Percentiles rank a stretch among this genome's conserved stretches.
These are phyloP conservation scores for Trichoderma atroviride DNA, from an alignment of 2,329 filamentous ascomycete genomes.

Conservation along the genomic window DNA sequence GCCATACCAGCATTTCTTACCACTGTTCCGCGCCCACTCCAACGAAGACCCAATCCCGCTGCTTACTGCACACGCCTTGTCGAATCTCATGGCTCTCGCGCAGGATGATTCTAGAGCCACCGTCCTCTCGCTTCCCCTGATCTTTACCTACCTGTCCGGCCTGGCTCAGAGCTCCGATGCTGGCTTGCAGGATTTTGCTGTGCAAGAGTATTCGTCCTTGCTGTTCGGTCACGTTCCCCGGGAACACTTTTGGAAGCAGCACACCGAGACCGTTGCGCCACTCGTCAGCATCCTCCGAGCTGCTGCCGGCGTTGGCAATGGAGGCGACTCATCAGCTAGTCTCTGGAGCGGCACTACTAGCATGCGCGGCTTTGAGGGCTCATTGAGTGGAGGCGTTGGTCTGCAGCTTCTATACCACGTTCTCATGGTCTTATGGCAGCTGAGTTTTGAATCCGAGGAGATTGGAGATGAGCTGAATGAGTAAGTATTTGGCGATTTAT, in stretches of 20 bases:
- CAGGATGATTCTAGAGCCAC: constrained; percentile 67
- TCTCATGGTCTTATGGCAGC: constrained; percentile 90
- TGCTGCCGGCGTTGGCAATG: constrained; percentile 71
- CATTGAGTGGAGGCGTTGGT: constrained; percentile 78
- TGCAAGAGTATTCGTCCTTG: constrained; percentile 85
- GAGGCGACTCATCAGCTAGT: constrained; percentile 61
- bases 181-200: constrained; percentile 91
- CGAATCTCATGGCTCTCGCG: constrained; percentile 72
- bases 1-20: constrained; percentile 82
- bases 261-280: constrained; percentile 80
- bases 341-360: constrained; percentile 62
- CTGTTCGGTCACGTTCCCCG: constrained; percentile 75
- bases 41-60: constrained; percentile 81
- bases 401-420: constrained; percentile 94
- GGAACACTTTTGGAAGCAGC: constrained; percentile 87
- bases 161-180: constrained; percentile 84
- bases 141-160: constrained; percentile 84
- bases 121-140: constrained; percentile 74
- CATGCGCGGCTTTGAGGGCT: constrained; percentile 62
- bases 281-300: constrained; percentile 80
- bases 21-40: constrained; percentile 78
- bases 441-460: constrained; percentile 86
- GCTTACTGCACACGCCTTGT: constrained; percentile 84
- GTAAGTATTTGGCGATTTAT: constrained; percentile 53
- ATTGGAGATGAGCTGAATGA: constrained; percentile 79